phyloP scores from a whole-genome alignment of 176 grass and related monocot species.

The Eremochloa ophiuroides region DNA sequence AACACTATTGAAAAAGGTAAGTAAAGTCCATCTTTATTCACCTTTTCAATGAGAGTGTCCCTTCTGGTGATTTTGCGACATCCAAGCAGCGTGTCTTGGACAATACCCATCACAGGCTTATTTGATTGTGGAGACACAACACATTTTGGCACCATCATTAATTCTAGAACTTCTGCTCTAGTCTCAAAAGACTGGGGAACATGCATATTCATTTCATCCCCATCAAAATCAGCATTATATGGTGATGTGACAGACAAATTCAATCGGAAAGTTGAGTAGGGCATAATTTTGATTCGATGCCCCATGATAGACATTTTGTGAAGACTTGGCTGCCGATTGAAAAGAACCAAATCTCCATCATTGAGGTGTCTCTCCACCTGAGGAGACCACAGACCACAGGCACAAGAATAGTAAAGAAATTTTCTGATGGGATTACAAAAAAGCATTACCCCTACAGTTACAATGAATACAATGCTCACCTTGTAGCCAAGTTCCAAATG shows the following conservation, averaged over 20 bases:
- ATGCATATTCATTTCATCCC: conserved; percentile 99
- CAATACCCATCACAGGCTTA: conserved; percentile 95
- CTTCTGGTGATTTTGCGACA: conserved; percentile 95
- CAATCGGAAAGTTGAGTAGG: conserved; percentile 87
- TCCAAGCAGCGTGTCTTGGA: conserved; percentile 82
- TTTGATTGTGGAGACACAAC: conserved; percentile 90
- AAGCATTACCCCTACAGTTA: background rate
- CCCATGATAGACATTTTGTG: conserved; percentile 99
- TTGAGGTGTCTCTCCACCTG: conserved; percentile 88
- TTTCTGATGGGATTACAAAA: background rate
- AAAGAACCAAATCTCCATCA: conserved; percentile 94
- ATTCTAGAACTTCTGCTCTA: conserved; percentile 84
- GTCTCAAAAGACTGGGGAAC: conserved; percentile 96
- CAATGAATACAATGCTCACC: conserved; percentile 20
- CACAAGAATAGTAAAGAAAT: background rate
- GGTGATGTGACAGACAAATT: conserved; percentile 92
- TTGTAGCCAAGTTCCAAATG: conserved; percentile 97
- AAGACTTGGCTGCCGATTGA: conserved; percentile 89
- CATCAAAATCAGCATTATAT: conserved; percentile 99
- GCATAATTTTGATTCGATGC: conserved; percentile 96
- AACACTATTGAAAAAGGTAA: background rate
- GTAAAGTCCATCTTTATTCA: background rate
- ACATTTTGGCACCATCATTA: conserved; percentile 99
- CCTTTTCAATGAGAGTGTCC: conserved; percentile 95
- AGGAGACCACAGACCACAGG: background rate